phyloP scores from a whole-genome alignment of 306 rosid genomes.

The Arachis stenosperma region DNA sequence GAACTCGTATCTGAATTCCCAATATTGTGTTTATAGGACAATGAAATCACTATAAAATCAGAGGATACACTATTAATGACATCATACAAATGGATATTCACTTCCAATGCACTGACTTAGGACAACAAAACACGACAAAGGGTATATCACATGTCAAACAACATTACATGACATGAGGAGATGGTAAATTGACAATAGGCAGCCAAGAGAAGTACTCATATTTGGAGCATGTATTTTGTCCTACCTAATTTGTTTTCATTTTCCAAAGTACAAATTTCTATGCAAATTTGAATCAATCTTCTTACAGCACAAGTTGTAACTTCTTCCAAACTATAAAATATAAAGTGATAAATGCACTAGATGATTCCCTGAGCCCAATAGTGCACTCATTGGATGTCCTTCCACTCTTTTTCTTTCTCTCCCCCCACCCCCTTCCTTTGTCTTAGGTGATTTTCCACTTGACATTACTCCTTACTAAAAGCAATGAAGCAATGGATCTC shows the following conservation, averaged over 20 bases:
- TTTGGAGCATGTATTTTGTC: neutral
- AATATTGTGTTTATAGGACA: neutral
- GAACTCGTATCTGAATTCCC: neutral
- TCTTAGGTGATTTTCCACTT: neutral
- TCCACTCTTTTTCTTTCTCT: no score
- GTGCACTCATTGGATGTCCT: neutral
- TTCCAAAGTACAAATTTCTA: neutral
- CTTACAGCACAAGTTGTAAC: neutral
- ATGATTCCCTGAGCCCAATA: neutral
- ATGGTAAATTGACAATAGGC: neutral
- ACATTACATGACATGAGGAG: neutral
- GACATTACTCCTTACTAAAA: neutral
- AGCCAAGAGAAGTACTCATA: slow-evolving; percentile 9
- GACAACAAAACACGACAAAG: neutral
- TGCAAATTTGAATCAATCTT: slow-evolving; percentile 20
- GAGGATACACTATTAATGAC: neutral
- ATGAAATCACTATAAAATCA: neutral
- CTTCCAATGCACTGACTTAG: neutral
- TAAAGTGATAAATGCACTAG: slow-evolving; percentile 21
- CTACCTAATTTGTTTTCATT: neutral
- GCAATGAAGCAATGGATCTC: neutral
- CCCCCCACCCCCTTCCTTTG: no score
- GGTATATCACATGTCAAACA: neutral
- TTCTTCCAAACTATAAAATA: slow-evolving; percentile 5
- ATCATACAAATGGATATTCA: slow-evolving; percentile 26